Percentiles rank a stretch among this genome's conserved stretches.
These are phyloP conservation scores for Aspergillus calidoustus DNA, from an alignment of 2,329 filamentous ascomycete genomes.

Conservation along the genomic window DNA sequence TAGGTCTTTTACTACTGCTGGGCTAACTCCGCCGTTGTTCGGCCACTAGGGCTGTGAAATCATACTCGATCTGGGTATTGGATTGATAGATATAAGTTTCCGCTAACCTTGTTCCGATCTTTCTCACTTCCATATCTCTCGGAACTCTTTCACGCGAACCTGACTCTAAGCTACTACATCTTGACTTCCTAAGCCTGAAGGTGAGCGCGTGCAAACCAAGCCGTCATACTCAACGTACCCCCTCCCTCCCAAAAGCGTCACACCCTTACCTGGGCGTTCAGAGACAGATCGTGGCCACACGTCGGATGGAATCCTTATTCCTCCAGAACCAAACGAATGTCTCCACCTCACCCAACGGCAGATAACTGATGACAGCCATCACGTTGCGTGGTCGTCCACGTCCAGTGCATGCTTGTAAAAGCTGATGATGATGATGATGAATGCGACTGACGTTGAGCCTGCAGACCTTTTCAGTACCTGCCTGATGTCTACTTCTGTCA, in stretches of 20 bases:
- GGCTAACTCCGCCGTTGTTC: slow-evolving; percentile 1
- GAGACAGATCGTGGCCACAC: not conserved
- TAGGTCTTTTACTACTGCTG: not conserved
- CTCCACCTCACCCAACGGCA: not conserved
- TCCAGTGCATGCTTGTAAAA: not conserved
- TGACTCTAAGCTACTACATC: not conserved
- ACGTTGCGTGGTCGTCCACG: not conserved
- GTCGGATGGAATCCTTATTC: not conserved
- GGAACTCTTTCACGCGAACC: not conserved
- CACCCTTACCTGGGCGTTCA: not conserved
- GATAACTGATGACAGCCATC: not conserved
- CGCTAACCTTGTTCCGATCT: not conserved
- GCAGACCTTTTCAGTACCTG: not conserved
- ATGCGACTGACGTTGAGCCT: not conserved
- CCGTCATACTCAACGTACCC: not conserved
- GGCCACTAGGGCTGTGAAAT: slow-evolving; percentile 18
- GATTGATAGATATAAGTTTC: not conserved
- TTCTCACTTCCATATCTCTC: not conserved
- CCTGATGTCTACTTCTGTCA: not conserved
- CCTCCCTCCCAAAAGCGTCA: not conserved
- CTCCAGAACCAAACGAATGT: not conserved
- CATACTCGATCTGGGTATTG: not conserved
- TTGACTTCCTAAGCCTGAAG: not conserved
- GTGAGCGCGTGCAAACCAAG: not conserved
- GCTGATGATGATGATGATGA: not conserved